Percentiles rank a stretch among this genome's conserved stretches.
phyloP scores from a whole-genome alignment of 805 yeast genomes.

The Starmerella floricola region DNA sequence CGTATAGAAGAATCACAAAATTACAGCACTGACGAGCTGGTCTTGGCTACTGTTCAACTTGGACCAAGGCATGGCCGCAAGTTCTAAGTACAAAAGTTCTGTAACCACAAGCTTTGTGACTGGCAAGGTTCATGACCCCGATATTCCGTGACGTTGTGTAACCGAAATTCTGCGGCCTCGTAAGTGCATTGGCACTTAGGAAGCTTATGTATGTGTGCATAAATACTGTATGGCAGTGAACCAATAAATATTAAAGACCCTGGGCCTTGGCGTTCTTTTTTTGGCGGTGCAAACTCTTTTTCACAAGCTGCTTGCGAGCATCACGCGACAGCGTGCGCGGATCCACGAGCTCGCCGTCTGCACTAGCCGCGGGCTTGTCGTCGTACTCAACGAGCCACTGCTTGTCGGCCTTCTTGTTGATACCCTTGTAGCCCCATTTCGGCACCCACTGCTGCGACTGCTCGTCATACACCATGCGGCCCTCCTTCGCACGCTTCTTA shows the following conservation, averaged over 20 bases:
- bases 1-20: too few relatives aligned
- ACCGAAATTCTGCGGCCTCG: too few relatives aligned
- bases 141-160: too few relatives aligned
- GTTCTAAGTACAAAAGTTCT: too few relatives aligned
- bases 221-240: too few relatives aligned
- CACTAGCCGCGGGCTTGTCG: conserved; percentile 30
- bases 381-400: conserved; percentile 97
- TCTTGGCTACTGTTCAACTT: too few relatives aligned
- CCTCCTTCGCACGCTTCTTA: conserved; percentile 75
- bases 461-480: conserved; percentile 83
- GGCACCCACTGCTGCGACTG: conserved; percentile 90
- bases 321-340: conserved; percentile 73
- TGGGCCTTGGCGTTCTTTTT: conserved; percentile 46
- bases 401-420: conserved; percentile 70
- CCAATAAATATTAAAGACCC: conserved; percentile 2
- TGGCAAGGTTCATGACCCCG: too few relatives aligned
- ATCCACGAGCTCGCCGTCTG: conserved; percentile 51
- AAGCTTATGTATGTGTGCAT: too few relatives aligned
- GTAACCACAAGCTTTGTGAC: too few relatives aligned
- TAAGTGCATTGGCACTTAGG: too few relatives aligned
- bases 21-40: too few relatives aligned
- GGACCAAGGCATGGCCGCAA: too few relatives aligned
- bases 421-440: conserved; percentile 96
- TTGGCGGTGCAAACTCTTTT: conserved; percentile 75
- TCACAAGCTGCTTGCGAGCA: conserved; percentile 72